phyloP scores from a whole-genome alignment of 78 protist species.

The Cavenderia fasciculata region DNA sequence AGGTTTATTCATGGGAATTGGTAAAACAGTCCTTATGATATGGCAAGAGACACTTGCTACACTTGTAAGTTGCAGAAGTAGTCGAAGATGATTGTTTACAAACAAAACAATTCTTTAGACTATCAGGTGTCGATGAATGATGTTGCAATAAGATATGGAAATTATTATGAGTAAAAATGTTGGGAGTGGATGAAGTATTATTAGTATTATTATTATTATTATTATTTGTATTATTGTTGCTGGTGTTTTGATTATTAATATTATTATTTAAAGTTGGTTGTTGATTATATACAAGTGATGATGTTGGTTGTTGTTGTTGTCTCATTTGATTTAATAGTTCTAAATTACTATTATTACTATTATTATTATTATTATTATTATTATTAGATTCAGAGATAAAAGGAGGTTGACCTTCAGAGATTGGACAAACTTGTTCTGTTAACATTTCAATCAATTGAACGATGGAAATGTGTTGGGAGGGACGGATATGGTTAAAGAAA shows the following conservation, averaged over 20 bases:
- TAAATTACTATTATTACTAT: neutral
- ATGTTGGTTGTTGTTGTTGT: too few species aligned
- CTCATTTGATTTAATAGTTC: too few species aligned
- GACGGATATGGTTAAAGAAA: slow-evolving; percentile 18
- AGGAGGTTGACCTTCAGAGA: neutral
- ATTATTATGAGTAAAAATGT: too few species aligned
- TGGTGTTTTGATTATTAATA: neutral
- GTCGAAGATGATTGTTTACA: neutral
- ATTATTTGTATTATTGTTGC: neutral
- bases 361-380: neutral
- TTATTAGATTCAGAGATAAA: neutral
- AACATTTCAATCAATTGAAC: slow-evolving; percentile 46
- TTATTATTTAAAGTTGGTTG: neutral
- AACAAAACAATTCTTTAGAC: neutral
- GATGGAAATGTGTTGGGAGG: neutral
- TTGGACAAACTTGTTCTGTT: slow-evolving; percentile 52
- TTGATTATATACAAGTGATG: too few species aligned
- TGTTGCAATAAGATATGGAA: too few species aligned
- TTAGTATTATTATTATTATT: neutral
- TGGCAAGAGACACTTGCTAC: slow-evolving; percentile 26
- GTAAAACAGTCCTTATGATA: slow-evolving; percentile 28
- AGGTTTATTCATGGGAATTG: neutral
- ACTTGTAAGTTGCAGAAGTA: slow-evolving; percentile 6
- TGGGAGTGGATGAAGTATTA: too few species aligned
- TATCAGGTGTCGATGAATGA: too few species aligned